These are phyloP conservation scores for Hamigera avellanea DNA, from an alignment of 495 filamentous ascomycete genomes.

Conservation along the genomic window DNA sequence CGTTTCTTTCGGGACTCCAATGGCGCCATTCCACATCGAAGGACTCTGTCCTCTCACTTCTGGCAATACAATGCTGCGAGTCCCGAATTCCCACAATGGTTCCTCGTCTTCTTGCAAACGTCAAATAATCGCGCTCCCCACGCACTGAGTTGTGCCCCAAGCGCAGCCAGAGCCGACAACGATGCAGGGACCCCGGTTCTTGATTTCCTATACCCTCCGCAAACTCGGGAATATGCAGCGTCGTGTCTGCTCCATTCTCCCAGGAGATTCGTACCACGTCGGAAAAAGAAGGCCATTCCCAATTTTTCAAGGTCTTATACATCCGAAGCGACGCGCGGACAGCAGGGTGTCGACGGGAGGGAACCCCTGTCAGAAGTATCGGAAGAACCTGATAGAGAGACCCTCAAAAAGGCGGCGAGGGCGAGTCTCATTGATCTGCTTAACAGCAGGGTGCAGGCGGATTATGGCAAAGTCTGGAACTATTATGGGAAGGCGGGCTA, in stretches of 20 bases:
- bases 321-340: slow-evolving; percentile 13
- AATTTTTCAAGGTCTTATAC: slow-evolving; percentile 18
- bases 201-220: slow-evolving; percentile 31
- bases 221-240: slow-evolving; percentile 11
- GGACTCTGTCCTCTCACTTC: slow-evolving; percentile 51
- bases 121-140: slow-evolving; percentile 11
- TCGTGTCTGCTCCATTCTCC: slow-evolving; percentile 13
- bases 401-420: slow-evolving; percentile 3
- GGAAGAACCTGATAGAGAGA: background rate
- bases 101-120: slow-evolving; percentile 20
- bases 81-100: slow-evolving; percentile 42
- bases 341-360: background rate
- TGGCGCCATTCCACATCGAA: slow-evolving; percentile 42
- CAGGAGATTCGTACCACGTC: slow-evolving; percentile 17
- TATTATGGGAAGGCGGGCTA: slow-evolving; percentile 20
- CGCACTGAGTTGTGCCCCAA: slow-evolving; percentile 5
- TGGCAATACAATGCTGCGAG: slow-evolving; percentile 53
- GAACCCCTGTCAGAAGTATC: background rate
- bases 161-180: slow-evolving; percentile 3
- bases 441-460: slow-evolving; percentile 1
- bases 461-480: slow-evolving; percentile 26
- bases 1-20: slow-evolving; percentile 49
- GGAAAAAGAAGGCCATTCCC: slow-evolving; percentile 14
- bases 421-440: slow-evolving; percentile 12
- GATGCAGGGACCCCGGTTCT: slow-evolving; percentile 19